Conservation (phyloP, 306 rosid genomes). For the Oemleria cerasiformis region DNA sequence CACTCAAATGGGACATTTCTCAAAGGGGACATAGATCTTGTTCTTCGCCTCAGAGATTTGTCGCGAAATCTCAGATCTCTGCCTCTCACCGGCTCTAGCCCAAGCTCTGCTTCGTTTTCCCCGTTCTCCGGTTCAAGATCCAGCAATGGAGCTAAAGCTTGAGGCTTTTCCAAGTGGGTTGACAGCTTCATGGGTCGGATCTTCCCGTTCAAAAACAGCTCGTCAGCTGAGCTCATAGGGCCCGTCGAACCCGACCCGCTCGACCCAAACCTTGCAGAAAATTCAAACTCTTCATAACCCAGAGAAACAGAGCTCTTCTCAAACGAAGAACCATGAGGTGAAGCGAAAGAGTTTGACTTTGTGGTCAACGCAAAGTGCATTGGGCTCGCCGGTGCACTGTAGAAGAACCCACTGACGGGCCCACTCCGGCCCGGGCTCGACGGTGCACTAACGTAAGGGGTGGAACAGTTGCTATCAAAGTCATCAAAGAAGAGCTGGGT, state of each 20-base stretch:
- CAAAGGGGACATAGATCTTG: slow-evolving; percentile 92
- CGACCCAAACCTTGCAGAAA: slow-evolving; percentile 67
- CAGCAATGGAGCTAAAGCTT: slow-evolving; percentile 61
- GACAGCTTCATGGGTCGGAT: slow-evolving; percentile 96
- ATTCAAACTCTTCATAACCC: slow-evolving; percentile 67
- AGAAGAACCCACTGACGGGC: slow-evolving; percentile 56
- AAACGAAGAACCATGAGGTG: slow-evolving; percentile 10
- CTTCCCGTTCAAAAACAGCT: slow-evolving; percentile 88
- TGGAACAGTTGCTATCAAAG: slow-evolving; percentile 77
- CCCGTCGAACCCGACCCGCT: slow-evolving; percentile 39
- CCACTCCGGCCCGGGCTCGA: slow-evolving; percentile 81
- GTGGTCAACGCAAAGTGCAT: slow-evolving; percentile 68
- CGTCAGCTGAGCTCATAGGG: slow-evolving; percentile 91
- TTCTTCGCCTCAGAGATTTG: slow-evolving; percentile 69
- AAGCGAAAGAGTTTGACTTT: slow-evolving; percentile 13
- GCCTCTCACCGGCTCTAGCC: slow-evolving; percentile 46
- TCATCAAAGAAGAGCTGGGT: slow-evolving; percentile 44
- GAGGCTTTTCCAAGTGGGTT: slow-evolving; percentile 73
- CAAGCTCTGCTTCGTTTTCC: slow-evolving; percentile 22
- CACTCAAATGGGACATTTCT: slow-evolving; percentile 51
- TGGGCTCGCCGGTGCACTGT: slow-evolving; percentile 97
- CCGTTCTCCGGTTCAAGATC: slow-evolving; percentile 63
- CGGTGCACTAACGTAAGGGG: slow-evolving; percentile 93
- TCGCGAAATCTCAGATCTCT: slow-evolving; percentile 78
- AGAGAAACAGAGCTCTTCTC: slow-evolving; percentile 30